Evolutionary conservation across 495 filamentous ascomycete genomes (phyloP), one percentile per base, ranked within the genome.

Genomic region (Aspergillus bertholletiae): DNA sequence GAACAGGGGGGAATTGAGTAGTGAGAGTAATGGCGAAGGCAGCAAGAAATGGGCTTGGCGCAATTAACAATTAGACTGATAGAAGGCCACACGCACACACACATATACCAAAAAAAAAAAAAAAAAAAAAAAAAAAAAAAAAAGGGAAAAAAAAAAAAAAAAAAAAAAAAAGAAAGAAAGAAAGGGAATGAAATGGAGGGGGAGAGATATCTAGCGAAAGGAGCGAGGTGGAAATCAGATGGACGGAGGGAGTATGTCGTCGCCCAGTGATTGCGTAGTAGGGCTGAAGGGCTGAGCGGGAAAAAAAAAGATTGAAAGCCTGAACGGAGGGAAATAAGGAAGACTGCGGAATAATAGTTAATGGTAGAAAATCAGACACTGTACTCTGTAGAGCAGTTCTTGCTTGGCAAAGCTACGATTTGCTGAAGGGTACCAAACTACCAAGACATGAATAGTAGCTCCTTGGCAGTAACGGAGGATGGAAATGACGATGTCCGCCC

Each of bases 231-330:
- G 22, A 23, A 32, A 43, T 15, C 17, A 40, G 23, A 43, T 34
- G 32, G 13, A 51, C 30, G 35, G n/a, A 32, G 13, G 30, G 13
- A 43, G n/a, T n/a, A n/a, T n/a, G n/a, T 43, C 7, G 17, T 45
- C 12, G 41, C 20, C 22, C 44, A 30, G 23, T 5, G 20, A 45
- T 11, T 41, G 8, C 9, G 13, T 13, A 58, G 40, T 51, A 59
- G 47, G 48, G 57, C 52, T 52, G 37, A 47, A 55, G 57, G 57
- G 57, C 56, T 59, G 56, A 58, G 21, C n/a, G 37, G 30, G 24
- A 48, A 28, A 49, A 30, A 41, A 13, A 20, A 27, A 48, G 17
- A 24, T 5, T n/a, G n/a, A n/a, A 24, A 32, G 24, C 1, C 28
- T 13, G 52, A 30, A 6, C 9, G 21, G 7, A 48, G 21, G 8